phyloP scores from a whole-genome alignment of 345 rosid species.

The Gossypium longicalyx region DNA sequence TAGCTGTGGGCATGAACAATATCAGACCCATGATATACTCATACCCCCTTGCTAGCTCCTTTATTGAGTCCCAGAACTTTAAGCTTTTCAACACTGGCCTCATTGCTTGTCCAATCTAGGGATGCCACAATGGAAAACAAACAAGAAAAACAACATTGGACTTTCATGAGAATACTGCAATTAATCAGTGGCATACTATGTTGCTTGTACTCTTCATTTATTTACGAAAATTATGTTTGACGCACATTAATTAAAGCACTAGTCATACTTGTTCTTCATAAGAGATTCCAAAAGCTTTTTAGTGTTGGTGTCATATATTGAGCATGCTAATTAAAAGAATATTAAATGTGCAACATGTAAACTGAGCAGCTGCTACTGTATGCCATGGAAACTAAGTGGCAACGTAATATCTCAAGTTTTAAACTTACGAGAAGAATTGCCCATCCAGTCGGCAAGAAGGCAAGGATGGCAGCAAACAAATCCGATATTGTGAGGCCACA shows the following conservation, averaged over 20 bases:
- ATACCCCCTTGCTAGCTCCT: slow-evolving; percentile 86
- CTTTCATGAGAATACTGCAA: neutral
- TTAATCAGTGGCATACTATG: neutral
- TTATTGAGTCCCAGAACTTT: slow-evolving; percentile 74
- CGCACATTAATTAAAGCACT: neutral
- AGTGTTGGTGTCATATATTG: neutral
- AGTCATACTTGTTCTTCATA: neutral
- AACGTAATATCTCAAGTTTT: neutral
- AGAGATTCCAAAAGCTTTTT: neutral
- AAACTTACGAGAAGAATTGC: slow-evolving; percentile 78
- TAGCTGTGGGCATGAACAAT: slow-evolving; percentile 64
- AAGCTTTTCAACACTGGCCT: slow-evolving; percentile 42
- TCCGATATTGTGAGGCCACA: slow-evolving; percentile 62
- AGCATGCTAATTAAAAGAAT: neutral
- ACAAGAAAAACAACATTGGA: neutral
- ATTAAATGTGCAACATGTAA: neutral
- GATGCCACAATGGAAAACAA: neutral
- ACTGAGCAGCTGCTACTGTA: neutral
- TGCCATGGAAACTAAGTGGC: neutral
- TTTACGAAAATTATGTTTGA: neutral
- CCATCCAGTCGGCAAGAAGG: slow-evolving; percentile 91
- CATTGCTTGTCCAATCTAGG: slow-evolving; percentile 73
- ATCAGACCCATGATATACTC: slow-evolving; percentile 76
- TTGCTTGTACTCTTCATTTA: neutral
- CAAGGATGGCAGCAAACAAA: slow-evolving; percentile 66